Conservation (phyloP, 2,329 filamentous ascomycete species). For the Epichloe sp. region DNA sequence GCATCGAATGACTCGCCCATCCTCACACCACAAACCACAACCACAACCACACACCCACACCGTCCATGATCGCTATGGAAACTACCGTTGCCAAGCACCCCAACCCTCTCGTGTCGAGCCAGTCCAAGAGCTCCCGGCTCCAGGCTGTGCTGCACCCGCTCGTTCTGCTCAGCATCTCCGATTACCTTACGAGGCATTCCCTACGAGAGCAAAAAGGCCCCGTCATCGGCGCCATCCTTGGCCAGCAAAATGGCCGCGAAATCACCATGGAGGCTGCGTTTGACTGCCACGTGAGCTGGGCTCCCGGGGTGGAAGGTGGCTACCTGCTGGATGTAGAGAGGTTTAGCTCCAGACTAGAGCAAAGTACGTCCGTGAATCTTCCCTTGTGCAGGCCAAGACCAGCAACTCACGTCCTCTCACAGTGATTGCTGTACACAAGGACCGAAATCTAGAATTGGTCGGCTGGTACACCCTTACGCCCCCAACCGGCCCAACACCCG, state of each 20-base stretch:
- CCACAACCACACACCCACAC: too few species aligned
- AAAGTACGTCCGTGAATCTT: constrained; percentile 48
- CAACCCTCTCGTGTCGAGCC: constrained; percentile 51
- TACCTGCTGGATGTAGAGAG: constrained; percentile 53
- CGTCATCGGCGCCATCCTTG: constrained; percentile 76
- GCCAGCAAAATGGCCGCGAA: constrained; percentile 79
- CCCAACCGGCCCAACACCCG: constrained; percentile 54
- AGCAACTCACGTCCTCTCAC: neutral
- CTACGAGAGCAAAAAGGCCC: constrained; percentile 63
- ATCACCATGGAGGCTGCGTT: constrained; percentile 91
- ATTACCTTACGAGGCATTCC: constrained; percentile 87
- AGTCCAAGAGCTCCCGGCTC: constrained; percentile 54
- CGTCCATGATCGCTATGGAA: neutral
- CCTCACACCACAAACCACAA: too few species aligned
- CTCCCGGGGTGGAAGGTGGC: constrained; percentile 36
- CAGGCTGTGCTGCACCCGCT: constrained; percentile 82
- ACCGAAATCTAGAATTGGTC: constrained; percentile 69
- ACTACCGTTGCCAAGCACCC: constrained; percentile 12
- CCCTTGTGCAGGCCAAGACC: too few species aligned
- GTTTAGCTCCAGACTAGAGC: constrained; percentile 68
- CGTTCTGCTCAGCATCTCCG: constrained; percentile 89
- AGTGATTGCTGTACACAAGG: constrained; percentile 86
- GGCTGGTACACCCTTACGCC: constrained; percentile 83
- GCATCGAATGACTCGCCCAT: too few species aligned
- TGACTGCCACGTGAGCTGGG: constrained; percentile 51